Evolutionary conservation across 2,329 filamentous ascomycete genomes (phyloP), one percentile per base, ranked within the genome.

Genomic region (Aspergillus quadrilineatus): DNA sequence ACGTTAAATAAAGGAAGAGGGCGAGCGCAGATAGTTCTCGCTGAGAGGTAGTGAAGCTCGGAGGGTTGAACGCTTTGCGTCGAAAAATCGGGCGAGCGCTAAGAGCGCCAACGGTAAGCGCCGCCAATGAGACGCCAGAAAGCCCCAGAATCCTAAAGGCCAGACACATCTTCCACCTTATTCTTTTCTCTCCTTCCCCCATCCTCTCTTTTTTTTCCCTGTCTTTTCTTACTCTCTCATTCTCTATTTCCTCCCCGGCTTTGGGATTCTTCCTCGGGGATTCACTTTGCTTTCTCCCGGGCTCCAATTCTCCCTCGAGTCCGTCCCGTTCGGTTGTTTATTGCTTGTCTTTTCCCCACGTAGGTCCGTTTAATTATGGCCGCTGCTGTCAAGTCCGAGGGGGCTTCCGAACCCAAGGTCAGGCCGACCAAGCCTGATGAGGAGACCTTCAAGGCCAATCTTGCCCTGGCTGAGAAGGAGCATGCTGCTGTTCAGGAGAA

Each of bases 381-480:
- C 65, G 67, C 68, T 58, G 63, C 63, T 49, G 63, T 64, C 51
- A 54, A 63, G 44, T 61, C 64, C 59, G 55, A 70, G 61, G 62
- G 67, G 65, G 69, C 69, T 63, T 64, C 66, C 57, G 75, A 75
- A 67, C 70, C 67, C 59, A 72, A 75, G 69, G 67, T 67, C 69
- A 91, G 87, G 78, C 92, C 92, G 53, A 84, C 89, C 77, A 91
- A 89, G 82, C 94, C 94, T 46, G 90, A 97, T 75, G 89, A 94
- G 79, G 88, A 88, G 63, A 80, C 82, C 65, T 99, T 87, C 82
- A 92, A 96, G 79, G 83, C 87, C 72, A 83, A 84, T 62, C 82
- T 96, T 60, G 87, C 85, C 50, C 85, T 89, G 77, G 89, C 89
- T 28, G 90, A 97, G 77, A 96, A 96, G 80, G 90, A 89, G 64